Evolutionary conservation across 192 early-diverging fungal species (phyloP), one percentile per base, ranked within the genome.

Genomic region (Gamsiella multidivaricata): DNA sequence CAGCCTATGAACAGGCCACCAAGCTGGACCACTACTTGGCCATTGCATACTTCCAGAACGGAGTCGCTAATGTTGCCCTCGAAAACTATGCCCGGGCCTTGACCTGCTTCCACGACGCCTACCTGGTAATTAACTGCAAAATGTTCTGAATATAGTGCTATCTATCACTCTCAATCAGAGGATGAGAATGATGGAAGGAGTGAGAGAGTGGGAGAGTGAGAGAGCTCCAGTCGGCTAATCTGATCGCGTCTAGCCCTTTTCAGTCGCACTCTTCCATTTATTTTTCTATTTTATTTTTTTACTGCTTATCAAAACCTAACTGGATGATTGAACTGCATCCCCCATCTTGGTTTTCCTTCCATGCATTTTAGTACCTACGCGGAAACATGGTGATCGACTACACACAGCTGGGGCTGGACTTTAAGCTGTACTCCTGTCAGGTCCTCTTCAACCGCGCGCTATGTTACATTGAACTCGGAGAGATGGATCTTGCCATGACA

Each of bases 321-420:
- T n/a, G n/a, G n/a, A n/a, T n/a, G n/a, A n/a, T n/a, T n/a, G n/a
- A n/a, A n/a, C n/a, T n/a, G n/a, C 12, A 23, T 31, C 28, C 25
- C 2, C 54, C 58, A 3, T 50, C 45, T 54, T 41, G 14, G 14
- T 64, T 43, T 32, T 55, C 53, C 49, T 29, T 45, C 15, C 14
- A 43, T 3, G 14, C 11, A 25, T 23, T 39, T 17, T 72, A 90
- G 86, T 90, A 87, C 75, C 65, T 94, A 54, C 90, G 92, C 28
- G 91, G 92, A 45, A 96, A 95, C 80, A 83, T 89, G 61, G 87
- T 92, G 49, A 97, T 99, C 60, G 95, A 99, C 82, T 99, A 99
- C 79, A 89, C 89, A 70, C 97, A 99, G 74, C 84, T 99, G 31
- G 96, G 96, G 1, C 88, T 98, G 34, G 86, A 90, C 25, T 96